Base-by-base conservation (phyloP, 352 stramenopile genomes). In the Pythium pectinolyticum region DNA sequence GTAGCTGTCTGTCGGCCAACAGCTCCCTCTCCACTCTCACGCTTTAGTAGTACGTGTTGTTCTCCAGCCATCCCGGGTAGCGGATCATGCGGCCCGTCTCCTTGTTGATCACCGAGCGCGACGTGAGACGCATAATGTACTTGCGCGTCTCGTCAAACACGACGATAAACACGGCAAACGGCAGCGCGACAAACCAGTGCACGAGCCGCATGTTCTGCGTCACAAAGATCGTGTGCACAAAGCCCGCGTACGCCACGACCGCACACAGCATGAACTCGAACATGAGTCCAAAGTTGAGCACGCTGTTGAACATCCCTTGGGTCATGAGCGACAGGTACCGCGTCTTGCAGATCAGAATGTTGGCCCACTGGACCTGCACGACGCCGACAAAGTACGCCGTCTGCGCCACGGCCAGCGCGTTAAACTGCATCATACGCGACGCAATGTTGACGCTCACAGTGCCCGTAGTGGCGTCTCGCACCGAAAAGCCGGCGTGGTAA, bases 141-240 rank as follows among this genome's bases (percentile, higher is more conserved):
- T 97, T 97, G 69, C 89, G 75, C 25, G 78, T 80, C 70, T 97
- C 89, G 57, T 97, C 89, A 73, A 92, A 97, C 20, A 72, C 63
- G 46, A 95, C 89, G 57, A 95, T 89, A 53, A 89, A 64, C 22
- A 95, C 69, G 61, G 79, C 83, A 61, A 91, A 96, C 19, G 89
- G 89, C 72, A 96, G 88, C 39, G 74, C 84, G 20, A 74, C 78
- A 61, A 96, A 89, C 89, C 86, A 97, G 69, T 95, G 84, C 27
- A 76, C 81, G 48, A 96, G 58, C 32, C 81, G 74, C 22, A 97
- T 81, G 55, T 84, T 77, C 30, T 84, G 64, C 5, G 89, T 97
- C 19, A 75, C 75, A 53, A 97, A 84, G 25, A 83, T 83, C 27
- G 72, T 62, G 48, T 94, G 78, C 40, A 97, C 67, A 28, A 78